Base-by-base conservation (phyloP, 2,329 filamentous ascomycete genomes). In the Aspergillus ochraceus region DNA sequence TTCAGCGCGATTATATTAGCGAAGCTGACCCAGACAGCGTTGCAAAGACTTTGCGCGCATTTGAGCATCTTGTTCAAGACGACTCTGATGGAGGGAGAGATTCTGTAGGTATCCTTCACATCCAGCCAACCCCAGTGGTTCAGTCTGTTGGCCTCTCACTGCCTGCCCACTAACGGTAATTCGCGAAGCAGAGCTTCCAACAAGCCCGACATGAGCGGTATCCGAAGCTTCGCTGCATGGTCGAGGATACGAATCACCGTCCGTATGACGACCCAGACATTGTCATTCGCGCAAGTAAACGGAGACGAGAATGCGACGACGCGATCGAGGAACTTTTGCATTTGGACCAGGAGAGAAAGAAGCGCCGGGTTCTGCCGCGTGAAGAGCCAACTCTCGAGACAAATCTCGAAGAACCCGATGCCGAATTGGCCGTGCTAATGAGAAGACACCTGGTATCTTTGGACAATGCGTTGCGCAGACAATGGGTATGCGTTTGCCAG, bases 331-430 rank as follows among this genome's bases (percentile, higher is more conserved):
- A 69, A 58, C 66, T 69, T 61, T 67, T 56, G 55, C 57, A 64
- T 58, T 58, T 67, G 55, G 61, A 64, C 39, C 24, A 42, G 54
- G 60, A 66, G 50, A 39, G 6, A 66, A 71, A 70, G 62, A 68
- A 67, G 61, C 67, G 67, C 64, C 68, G 68, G 61, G 65, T 68
- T 55, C 58, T 71, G 42, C 61, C 64, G 65, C 68, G 66, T 58
- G 68, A 70, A 62, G 64, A 71, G 26, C 63, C 62, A 56, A 47
- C 29, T 45, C 17, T 22, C 22, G 52, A 32, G 22, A 8, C 47
- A 19, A 49, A 58, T 39, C 24, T 52, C 30, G 46, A 55, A 42
- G 63, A 46, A 32, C 62, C 60, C 29, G 60, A 67, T 53, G 64
- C 64, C 29, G 62, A 69, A 54, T 63, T 64, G 42, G 65, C 67